Evolutionary conservation across 495 filamentous ascomycete genomes (phyloP).

Genomic region (Lasiosphaeria miniovina): DNA sequence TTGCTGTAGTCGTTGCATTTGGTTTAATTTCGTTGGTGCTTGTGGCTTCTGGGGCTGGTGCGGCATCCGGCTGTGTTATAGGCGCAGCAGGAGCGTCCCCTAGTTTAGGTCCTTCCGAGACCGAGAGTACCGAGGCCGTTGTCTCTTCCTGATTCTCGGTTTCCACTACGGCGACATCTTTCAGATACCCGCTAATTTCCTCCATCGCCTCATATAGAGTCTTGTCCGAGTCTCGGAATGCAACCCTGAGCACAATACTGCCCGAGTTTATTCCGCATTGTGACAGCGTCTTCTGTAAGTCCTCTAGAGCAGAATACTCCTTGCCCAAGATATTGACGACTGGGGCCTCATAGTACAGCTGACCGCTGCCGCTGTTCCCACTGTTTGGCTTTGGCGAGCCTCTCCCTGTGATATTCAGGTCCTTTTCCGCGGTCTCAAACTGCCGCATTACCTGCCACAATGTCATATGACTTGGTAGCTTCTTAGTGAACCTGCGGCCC

Average conservation of each 20-base stretch:
- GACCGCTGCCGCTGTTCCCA: slow-evolving; percentile 60
- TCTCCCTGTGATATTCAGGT: slow-evolving; percentile 75
- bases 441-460: slow-evolving; percentile 85
- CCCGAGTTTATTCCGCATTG: slow-evolving; percentile 84
- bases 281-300: slow-evolving; percentile 83
- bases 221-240: slow-evolving; percentile 68
- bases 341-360: slow-evolving; percentile 82
- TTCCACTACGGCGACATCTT: slow-evolving; percentile 34
- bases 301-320: slow-evolving; percentile 69
- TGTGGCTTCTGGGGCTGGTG: slow-evolving; percentile 6
- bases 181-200: slow-evolving; percentile 73
- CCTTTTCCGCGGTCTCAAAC: slow-evolving; percentile 69
- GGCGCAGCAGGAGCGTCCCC: background rate
- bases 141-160: slow-evolving; percentile 5
- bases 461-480: slow-evolving; percentile 77
- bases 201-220: slow-evolving; percentile 83
- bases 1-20: slow-evolving; percentile 4
- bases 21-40: background rate
- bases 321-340: slow-evolving; percentile 77
- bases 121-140: slow-evolving; percentile 16
- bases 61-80: slow-evolving; percentile 6
- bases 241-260: slow-evolving; percentile 70
- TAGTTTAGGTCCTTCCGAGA: slow-evolving; percentile 20
- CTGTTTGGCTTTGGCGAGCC: slow-evolving; percentile 58
- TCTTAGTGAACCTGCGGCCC: slow-evolving; percentile 69